Evolutionary conservation across 169 alveolate genomes (phyloP).

Genomic region (Cryptosporidium felis): DNA sequence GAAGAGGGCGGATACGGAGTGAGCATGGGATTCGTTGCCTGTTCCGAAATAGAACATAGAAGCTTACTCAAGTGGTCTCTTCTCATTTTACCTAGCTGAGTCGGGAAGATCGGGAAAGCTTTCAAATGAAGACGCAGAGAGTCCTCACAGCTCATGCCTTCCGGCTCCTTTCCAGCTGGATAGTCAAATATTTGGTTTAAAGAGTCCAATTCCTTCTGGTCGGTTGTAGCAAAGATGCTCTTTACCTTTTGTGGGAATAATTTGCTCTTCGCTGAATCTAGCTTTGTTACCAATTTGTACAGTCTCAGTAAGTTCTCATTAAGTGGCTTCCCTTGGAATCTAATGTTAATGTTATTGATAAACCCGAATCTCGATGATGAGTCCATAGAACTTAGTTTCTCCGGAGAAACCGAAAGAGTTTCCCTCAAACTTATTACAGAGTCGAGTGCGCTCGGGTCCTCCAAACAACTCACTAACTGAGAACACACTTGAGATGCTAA

Average conservation of each 20-base stretch:
- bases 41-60: conserved; percentile 18
- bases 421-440: conserved; percentile 22
- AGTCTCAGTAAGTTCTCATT: conserved; percentile 10
- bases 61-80: not conserved
- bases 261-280: conserved; percentile 4
- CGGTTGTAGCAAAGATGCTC: not conserved
- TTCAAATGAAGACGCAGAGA: not conserved
- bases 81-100: not conserved
- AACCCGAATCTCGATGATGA: conserved; percentile 6
- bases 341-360: not conserved
- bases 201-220: conserved; percentile 11
- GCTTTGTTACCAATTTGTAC: not conserved
- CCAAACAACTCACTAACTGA: conserved; percentile 28
- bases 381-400: not conserved
- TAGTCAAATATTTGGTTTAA: not conserved
- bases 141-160: conserved; percentile 28
- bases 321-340: conserved; percentile 17
- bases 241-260: not conserved
- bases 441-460: not conserved
- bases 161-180: not conserved
- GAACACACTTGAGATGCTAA: conserved; percentile 2
- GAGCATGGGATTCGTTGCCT: conserved; percentile 11
- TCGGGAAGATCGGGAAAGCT: conserved; percentile 6
- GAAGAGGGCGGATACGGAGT: conserved; percentile 38
- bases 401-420: not conserved